Base-by-base conservation (phyloP, 495 filamentous ascomycete species). In the Cetradonia linearis region DNA sequence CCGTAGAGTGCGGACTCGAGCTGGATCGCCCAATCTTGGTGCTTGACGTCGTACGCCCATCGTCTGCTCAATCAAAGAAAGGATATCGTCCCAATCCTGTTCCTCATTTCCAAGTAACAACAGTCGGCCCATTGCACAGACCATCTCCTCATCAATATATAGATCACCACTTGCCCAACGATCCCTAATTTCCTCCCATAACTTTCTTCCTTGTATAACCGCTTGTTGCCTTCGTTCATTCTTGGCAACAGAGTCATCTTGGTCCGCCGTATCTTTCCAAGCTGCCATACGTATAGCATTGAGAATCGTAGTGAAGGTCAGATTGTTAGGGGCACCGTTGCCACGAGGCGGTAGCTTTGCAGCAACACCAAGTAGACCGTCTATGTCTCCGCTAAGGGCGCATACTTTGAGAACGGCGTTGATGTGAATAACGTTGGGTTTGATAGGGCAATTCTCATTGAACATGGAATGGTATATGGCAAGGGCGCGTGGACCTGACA, bases 381-480 rank as follows among this genome's bases (percentile, higher is more conserved):
- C 88, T 70, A 91, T 73, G 66, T 95, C 83, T 1, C 71, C 66
- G 9, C 86, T 81, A 27, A 79, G 75, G 30, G 81, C 79, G 67
- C 91, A 96, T 4, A 90, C 86, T 47, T 85, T 83, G 16, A 98
- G 75, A 59, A 91, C 81, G 8, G 90, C 88, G 70, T 98, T 96
- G 50, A 85, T 82, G 67, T 97, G 93, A 52, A 88, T 85, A 11
- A 86, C 84, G 61, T 79, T 83, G 1, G 83, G 86, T 61, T 81
- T 72, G 54, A 92, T 72, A 2, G 70, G 71, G 0, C 79, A 80
- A 42, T 80, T 83, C 3, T 77, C 70, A 1, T 70, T 73, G 38
- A 74, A 72, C 75, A 96, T 86, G 47, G 82, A 84, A 61, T 83
- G 76, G 72, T 93, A 96, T 23, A 94, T 76, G 20, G 77, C 73